phyloP scores from a whole-genome alignment of 306 rosid species.

The Prinsepia uniflora region DNA sequence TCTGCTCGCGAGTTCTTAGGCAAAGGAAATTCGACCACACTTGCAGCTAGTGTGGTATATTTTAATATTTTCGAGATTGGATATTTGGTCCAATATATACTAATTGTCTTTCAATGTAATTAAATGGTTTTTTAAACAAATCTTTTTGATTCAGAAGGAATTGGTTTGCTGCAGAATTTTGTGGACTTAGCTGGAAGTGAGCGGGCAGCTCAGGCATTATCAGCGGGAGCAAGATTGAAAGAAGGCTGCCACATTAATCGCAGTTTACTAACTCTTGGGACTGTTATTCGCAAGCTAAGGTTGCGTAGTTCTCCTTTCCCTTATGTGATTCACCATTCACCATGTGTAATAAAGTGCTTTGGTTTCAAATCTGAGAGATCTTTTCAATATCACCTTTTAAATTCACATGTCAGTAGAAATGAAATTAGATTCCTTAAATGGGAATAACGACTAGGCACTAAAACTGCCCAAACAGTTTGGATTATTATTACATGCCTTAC shows the following conservation, averaged over 20 bases:
- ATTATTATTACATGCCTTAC: not conserved
- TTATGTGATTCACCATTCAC: slow-evolving; percentile 1
- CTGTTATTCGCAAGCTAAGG: slow-evolving; percentile 98
- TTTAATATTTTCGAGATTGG: slow-evolving; percentile 12
- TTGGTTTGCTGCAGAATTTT: slow-evolving; percentile 70
- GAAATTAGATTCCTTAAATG: not conserved
- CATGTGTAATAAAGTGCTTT: not conserved
- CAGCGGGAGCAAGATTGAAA: slow-evolving; percentile 90
- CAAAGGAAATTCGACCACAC: slow-evolving; percentile 86
- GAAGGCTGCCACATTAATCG: slow-evolving; percentile 99
- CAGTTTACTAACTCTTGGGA: slow-evolving; percentile 88
- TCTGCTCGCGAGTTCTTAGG: slow-evolving; percentile 94
- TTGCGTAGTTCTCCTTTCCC: slow-evolving; percentile 41
- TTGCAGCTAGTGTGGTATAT: slow-evolving; percentile 89
- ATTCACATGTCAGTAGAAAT: not conserved
- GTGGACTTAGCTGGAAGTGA: slow-evolving; percentile 98
- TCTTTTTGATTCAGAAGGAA: not conserved
- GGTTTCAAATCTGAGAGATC: not conserved
- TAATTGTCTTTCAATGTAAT: not conserved
- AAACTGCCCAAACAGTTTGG: not conserved
- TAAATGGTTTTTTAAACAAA: not conserved
- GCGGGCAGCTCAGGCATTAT: slow-evolving; percentile 93
- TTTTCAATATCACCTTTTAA: not conserved
- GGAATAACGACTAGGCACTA: not conserved
- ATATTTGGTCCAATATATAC: slow-evolving; percentile 14